Evolutionary conservation across 306 rosid genomes (phyloP), one percentile per base, ranked within the genome.

Genomic region (Begonia fuchsioides): DNA sequence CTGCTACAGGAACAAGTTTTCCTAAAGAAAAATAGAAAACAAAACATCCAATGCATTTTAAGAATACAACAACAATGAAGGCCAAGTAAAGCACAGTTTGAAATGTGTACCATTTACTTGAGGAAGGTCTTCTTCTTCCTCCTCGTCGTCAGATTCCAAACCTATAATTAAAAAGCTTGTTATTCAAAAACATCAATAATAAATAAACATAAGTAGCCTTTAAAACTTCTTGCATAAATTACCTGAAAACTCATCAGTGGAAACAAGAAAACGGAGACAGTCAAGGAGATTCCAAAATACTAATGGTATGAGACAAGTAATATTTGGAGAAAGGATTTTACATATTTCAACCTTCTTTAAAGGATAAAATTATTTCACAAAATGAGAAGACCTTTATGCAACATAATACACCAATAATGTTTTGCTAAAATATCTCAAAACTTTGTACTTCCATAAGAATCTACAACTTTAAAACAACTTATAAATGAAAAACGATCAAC

Each of bases 241-340:
- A 75, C 93, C 93, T 39, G 61, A 9, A 32, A 11, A 53, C 0
- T 39, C 49, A 0, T 60, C 81, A 12, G 87, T 78, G 73, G 59
- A 14, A 44, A 49, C 39, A 20, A 40, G 64, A 68, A 64, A 39
- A 54, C n/a, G 59, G 57, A 47, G 5, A 9, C 8, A 19, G 74
- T 80, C 48, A 76, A 80, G 81, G 81, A 59, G 38, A 45, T 3
- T 2, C 8, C 5, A 13, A 5, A 1, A 10, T 11, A 11, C 1
- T 16, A 12, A 9, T 26, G 10, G 17, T 14, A 11, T 26, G 35
- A 6, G 7, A 1, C 7, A 26, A 3, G 35, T 26, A n/a, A n/a
- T n/a, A n/a, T 26, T 26, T 26, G 35, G 35, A 26, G 35, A 41
- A n/a, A 3, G 12, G 5, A 11, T 10, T 41, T 41, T 41, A 10